phyloP scores from a whole-genome alignment of 139 green algal species.

The Marvania coccoides region DNA sequence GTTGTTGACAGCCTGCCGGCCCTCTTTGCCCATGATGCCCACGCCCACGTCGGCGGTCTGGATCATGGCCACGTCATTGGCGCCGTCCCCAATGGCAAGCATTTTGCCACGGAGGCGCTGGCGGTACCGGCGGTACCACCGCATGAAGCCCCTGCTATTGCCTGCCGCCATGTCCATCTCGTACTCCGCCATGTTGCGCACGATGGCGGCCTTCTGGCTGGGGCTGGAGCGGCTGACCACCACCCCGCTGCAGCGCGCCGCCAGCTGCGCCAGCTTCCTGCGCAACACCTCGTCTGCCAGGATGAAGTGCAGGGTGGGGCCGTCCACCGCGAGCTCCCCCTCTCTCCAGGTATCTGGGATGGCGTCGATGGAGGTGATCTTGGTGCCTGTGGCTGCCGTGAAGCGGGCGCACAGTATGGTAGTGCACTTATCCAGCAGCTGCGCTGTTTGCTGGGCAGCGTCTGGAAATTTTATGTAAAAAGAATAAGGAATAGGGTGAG shows the following conservation, averaged over 20 bases:
- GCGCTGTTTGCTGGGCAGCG: constrained; percentile 2
- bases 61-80: constrained; percentile 97
- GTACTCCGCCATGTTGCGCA: constrained; percentile 58
- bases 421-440: background rate
- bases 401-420: background rate
- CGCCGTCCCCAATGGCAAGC: constrained; percentile 93
- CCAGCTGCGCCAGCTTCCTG: constrained; percentile 44
- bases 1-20: constrained; percentile 84
- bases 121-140: constrained; percentile 22
- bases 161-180: constrained; percentile 38
- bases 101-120: constrained; percentile 54
- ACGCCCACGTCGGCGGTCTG: constrained; percentile 91
- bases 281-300: constrained; percentile 31
- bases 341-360: constrained; percentile 15
- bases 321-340: constrained; percentile 75
- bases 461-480: no score
- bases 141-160: background rate
- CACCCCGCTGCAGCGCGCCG: constrained; percentile 44
- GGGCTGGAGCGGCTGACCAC: constrained; percentile 57
- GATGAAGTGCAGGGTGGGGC: constrained; percentile 66
- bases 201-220: constrained; percentile 65
- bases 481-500: background rate
- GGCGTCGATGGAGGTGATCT: background rate
- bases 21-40: constrained; percentile 92
- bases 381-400: background rate